phyloP scores from a whole-genome alignment of 352 stramenopile genomes.

The Phytophthora colocasiae region DNA sequence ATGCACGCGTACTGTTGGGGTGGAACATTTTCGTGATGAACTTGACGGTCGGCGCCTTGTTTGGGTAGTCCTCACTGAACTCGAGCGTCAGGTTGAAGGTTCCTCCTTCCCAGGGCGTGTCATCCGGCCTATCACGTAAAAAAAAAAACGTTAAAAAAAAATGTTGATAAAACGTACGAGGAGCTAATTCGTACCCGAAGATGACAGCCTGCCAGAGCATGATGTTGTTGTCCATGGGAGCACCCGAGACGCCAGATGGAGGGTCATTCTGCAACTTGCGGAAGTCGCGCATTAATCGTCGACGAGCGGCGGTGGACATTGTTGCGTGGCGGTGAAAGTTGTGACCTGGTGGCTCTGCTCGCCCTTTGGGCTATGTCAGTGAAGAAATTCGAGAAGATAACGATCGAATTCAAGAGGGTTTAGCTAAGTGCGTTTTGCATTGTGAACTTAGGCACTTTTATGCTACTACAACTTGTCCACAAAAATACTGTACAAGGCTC shows the following conservation, averaged over 20 bases:
- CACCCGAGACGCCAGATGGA: slow-evolving; percentile 96
- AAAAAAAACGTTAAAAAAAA: not conserved
- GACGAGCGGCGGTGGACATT: slow-evolving; percentile 96
- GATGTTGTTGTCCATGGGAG: slow-evolving; percentile 99
- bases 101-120: slow-evolving; percentile 99
- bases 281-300: slow-evolving; percentile 98
- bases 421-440: slow-evolving; percentile 2
- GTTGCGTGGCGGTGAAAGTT: slow-evolving; percentile 1
- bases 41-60: slow-evolving; percentile 97
- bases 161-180: slow-evolving; percentile 19
- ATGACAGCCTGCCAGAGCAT: slow-evolving; percentile 96
- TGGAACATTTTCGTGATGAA: slow-evolving; percentile 99
- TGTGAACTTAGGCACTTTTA: not conserved
- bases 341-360: slow-evolving; percentile 13
- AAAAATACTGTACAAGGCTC: too few relatives aligned
- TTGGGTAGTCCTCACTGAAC: slow-evolving; percentile 99
- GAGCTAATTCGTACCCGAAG: slow-evolving; percentile 74
- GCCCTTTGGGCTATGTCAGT: slow-evolving; percentile 27
- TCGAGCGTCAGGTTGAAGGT: slow-evolving; percentile 99
- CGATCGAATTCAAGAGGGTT: slow-evolving; percentile 8
- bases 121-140: slow-evolving; percentile 89
- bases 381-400: slow-evolving; percentile 33
- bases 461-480: too few relatives aligned
- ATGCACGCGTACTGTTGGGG: slow-evolving; percentile 92
- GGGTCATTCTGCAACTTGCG: slow-evolving; percentile 98